Conservation (phyloP, 495 filamentous ascomycete genomes). For the Aspergillus saccharolyticus region DNA sequence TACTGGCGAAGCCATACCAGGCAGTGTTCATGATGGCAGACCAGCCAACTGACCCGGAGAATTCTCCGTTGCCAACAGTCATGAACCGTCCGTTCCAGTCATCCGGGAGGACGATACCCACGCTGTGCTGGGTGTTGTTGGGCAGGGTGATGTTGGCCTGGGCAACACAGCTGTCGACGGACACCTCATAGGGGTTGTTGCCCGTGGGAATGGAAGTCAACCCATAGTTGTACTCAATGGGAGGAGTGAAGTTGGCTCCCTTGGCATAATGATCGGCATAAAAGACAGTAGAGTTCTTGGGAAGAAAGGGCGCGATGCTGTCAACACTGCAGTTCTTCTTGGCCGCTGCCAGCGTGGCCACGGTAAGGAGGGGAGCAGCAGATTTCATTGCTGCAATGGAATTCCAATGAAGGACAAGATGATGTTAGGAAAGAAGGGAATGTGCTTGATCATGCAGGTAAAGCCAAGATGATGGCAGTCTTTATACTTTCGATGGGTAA, state of each 20-base stretch:
- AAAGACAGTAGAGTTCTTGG: constrained; percentile 1
- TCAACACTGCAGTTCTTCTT: constrained; percentile 2
- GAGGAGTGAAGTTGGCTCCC: constrained; percentile 1
- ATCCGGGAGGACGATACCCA: constrained; percentile 3
- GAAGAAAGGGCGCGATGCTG: neutral
- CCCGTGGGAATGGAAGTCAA: neutral
- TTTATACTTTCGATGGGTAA: neutral
- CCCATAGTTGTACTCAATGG: neutral
- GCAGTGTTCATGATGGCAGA: constrained; percentile 14
- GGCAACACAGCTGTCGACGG: neutral
- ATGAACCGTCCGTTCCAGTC: constrained; percentile 10
- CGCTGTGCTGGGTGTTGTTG: neutral
- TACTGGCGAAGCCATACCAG: constrained; percentile 45
- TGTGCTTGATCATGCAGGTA: neutral
- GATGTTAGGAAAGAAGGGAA: neutral
- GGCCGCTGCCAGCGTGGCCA: neutral
- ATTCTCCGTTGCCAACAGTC: constrained; percentile 10
- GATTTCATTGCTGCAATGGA: neutral
- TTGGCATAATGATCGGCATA: constrained; percentile 1
- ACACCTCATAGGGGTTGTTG: neutral
- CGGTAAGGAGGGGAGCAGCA: neutral
- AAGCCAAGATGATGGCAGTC: neutral
- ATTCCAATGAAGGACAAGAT: neutral
- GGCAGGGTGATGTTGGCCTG: constrained; percentile 2
- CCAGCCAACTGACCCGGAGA: constrained; percentile 1